Base-by-base conservation (phyloP, 495 filamentous ascomycete genomes). In the Oidiodendron maius region DNA sequence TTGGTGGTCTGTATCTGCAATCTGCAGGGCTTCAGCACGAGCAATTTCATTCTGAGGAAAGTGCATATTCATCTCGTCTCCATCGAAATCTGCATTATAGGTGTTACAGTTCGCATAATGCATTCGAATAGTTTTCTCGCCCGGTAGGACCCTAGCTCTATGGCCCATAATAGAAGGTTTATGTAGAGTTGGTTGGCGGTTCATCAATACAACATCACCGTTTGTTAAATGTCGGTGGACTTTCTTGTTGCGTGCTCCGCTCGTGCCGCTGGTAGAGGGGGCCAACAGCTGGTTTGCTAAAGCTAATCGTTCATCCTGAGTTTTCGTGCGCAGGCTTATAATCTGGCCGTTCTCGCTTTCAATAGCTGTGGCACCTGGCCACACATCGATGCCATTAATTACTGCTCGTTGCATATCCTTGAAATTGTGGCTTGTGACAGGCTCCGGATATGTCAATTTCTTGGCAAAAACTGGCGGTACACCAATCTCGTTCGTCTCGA, bases 11-110 rank as follows among this genome's bases (percentile, higher is more conserved):
- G 94, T 95, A 63, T 96, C 91, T 9, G 94, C 93, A 57, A 99
- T 83, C 61, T 85, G 83, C 44, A 90, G 72, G 2, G 93, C 93
- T 66, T 99, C 94, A 2, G 89, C 82, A 49, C 93, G 77, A 20
- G 91, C 94, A 60, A 96, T 71, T 62, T 96, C 94, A 57, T 94
- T 96, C 56, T 99, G 94, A 9, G 94, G 94, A 61, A 99, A 96
- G 64, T 99, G 94, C 93, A 99, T 95, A 64, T 99, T 99, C 94
- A 99, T 99, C 68, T 99, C 94, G 58, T 99, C 94, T 64, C 94
- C 94, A 63, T 99, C 94, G 66, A 97, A 99, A 78, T 99, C 94
- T n/a, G 94, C 94, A 57, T 99, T 99, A 75, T 99, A 98, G 10
- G 94, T 95, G 62, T 96, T 97, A 66, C 93, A 96, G 64, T 99